Conservation (phyloP, 2,329 filamentous ascomycete species). For the Seiridium cupressi region DNA sequence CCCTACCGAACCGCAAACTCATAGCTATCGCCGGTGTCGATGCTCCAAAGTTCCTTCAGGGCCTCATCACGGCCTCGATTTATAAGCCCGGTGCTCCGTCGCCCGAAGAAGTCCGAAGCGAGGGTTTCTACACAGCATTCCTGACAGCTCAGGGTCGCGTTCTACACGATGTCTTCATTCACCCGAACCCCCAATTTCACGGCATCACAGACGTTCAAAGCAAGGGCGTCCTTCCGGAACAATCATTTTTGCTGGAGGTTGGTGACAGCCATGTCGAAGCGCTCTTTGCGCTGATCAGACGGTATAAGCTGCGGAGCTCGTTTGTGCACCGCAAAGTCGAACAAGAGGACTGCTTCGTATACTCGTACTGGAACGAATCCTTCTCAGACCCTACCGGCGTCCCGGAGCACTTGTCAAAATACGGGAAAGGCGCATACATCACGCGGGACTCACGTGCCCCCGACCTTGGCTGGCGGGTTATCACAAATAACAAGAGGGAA, state of each 20-base stretch:
- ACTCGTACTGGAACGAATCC: slow-evolving; percentile 70
- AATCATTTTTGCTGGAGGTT: slow-evolving; percentile 76
- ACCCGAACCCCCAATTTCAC: slow-evolving; percentile 51
- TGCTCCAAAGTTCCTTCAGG: slow-evolving; percentile 81
- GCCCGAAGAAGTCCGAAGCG: slow-evolving; percentile 24
- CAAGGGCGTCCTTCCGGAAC: slow-evolving; percentile 22
- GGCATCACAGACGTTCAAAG: slow-evolving; percentile 17
- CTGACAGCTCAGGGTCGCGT: slow-evolving; percentile 83
- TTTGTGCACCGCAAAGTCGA: slow-evolving; percentile 67
- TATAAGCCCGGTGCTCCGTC: slow-evolving; percentile 51
- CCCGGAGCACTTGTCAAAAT: slow-evolving; percentile 21
- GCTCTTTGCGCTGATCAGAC: slow-evolving; percentile 71
- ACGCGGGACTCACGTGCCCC: slow-evolving; percentile 53
- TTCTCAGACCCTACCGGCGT: slow-evolving; percentile 13
- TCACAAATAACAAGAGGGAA: slow-evolving; percentile 30
- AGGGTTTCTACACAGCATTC: slow-evolving; percentile 78
- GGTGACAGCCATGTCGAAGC: slow-evolving; percentile 64
- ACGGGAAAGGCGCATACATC: slow-evolving; percentile 13
- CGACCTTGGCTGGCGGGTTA: slow-evolving; percentile 52
- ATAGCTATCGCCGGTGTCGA: slow-evolving; percentile 79
- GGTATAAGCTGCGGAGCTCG: slow-evolving; percentile 84
- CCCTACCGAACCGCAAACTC: slow-evolving; percentile 71
- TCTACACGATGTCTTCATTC: slow-evolving; percentile 87
- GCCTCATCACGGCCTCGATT: slow-evolving; percentile 67
- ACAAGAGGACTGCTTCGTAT: slow-evolving; percentile 64